These are phyloP conservation scores for Boletales sp. DNA, from an alignment of 768 basidiomycete species.

Conservation along the genomic window DNA sequence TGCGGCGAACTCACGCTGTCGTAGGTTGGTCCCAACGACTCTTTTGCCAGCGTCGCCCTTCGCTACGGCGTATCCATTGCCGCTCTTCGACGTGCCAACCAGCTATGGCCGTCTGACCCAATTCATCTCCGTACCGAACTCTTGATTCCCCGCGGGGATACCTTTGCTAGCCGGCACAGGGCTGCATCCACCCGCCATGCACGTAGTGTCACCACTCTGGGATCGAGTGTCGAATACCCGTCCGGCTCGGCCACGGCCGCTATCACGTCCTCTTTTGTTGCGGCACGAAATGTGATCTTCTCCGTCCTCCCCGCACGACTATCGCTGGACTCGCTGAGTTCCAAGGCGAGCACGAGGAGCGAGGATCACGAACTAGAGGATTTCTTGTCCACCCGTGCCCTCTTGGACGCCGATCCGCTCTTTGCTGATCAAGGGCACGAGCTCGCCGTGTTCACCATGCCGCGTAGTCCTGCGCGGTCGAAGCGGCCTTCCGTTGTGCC, in stretches of 20 bases:
- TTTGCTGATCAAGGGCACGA: conserved; percentile 10
- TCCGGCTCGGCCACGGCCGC: conserved; percentile 5
- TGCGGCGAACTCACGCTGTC: not conserved
- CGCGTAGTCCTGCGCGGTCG: not conserved
- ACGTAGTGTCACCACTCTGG: not conserved
- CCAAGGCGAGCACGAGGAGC: conserved; percentile 19
- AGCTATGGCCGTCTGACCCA: conserved; percentile 90
- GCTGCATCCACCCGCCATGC: not conserved
- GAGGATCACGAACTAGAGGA: conserved; percentile 29
- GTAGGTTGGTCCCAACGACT: conserved; percentile 72
- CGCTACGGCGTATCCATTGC: conserved; percentile 85
- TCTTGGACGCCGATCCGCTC: not conserved
- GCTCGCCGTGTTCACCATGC: conserved; percentile 7
- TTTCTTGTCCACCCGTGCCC: conserved; percentile 1
- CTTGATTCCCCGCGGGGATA: conserved; percentile 56
- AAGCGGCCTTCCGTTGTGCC: not conserved
- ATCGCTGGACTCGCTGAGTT: conserved; percentile 29
- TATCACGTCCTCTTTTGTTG: conserved; percentile 15
- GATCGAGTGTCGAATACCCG: not conserved
- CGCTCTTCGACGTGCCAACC: conserved; percentile 82
- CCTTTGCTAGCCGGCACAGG: conserved; percentile 4
- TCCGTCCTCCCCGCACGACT: conserved; percentile 27
- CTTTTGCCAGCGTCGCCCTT: conserved; percentile 82
- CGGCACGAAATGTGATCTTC: conserved; percentile 20
- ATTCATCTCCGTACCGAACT: conserved; percentile 84